phyloP scores from a whole-genome alignment of 148 eudicot species.

The Amaranthus cruentus region DNA sequence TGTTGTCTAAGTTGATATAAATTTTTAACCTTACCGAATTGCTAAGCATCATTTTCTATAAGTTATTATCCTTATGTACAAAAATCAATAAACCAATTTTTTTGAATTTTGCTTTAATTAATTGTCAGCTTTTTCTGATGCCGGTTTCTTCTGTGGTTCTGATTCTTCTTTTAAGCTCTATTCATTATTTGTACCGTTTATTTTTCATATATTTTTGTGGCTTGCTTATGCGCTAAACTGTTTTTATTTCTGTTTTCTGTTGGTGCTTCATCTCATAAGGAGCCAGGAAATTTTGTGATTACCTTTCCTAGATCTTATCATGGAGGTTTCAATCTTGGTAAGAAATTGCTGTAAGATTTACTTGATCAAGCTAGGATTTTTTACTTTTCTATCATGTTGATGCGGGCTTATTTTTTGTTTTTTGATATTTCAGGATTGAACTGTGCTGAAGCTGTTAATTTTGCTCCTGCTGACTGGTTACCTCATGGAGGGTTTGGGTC shows the following conservation, averaged over 20 bases:
- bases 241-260: neutral
- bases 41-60: neutral
- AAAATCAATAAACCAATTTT: neutral
- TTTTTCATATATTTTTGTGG: constrained; percentile 8
- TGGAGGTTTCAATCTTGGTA: constrained; percentile 95
- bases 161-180: neutral
- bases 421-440: constrained; percentile 60
- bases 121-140: neutral
- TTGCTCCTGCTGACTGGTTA: constrained; percentile 99
- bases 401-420: constrained; percentile 11
- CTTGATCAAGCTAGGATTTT: constrained; percentile 3
- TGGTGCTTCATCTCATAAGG: constrained; percentile 45
- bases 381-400: constrained; percentile 15
- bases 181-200: constrained; percentile 1
- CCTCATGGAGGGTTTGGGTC: constrained; percentile 98
- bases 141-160: neutral
- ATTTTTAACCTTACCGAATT: neutral
- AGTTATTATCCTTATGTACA: neutral
- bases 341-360: constrained; percentile 19
- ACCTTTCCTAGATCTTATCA: constrained; percentile 99
- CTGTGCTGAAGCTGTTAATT: constrained; percentile 99
- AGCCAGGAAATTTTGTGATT: constrained; percentile 97
- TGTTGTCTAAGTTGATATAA: neutral
- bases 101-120: neutral
- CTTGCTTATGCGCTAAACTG: constrained; percentile 9